Evolutionary conservation across 306 rosid species (phyloP).

Genomic region (Chamaecrista fasciculata): DNA sequence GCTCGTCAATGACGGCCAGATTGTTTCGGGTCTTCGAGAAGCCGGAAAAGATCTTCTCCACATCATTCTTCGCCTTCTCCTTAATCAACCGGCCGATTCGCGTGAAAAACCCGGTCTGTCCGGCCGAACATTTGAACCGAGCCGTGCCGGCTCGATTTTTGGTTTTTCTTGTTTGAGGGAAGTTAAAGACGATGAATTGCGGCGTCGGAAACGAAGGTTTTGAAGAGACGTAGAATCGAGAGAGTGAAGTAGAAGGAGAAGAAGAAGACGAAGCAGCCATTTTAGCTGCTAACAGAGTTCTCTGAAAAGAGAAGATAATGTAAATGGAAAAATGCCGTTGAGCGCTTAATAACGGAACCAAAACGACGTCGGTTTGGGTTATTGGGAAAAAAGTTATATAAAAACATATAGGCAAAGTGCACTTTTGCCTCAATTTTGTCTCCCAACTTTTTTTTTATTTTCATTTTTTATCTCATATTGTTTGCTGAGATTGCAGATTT

Average conservation of each 20-base stretch:
- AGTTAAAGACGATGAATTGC: background rate
- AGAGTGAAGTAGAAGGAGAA: constrained; percentile 6
- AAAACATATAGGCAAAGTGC: no score
- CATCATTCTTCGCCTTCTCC: constrained; percentile 82
- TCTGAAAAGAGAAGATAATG: constrained; percentile 23
- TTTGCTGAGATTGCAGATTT: no score
- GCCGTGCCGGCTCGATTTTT: constrained; percentile 6
- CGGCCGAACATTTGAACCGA: constrained; percentile 56
- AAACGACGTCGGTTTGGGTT: constrained; percentile 27
- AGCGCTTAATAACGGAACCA: background rate
- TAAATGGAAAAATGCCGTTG: background rate
- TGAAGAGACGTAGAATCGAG: constrained; percentile 37
- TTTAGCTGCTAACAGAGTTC: background rate
- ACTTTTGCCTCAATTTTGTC: no score
- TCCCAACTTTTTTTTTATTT: no score
- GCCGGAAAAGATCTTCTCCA: constrained; percentile 81
- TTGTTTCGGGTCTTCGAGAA: constrained; percentile 87
- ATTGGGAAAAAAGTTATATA: no score
- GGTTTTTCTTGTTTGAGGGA: background rate
- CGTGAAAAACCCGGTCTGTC: constrained; percentile 64
- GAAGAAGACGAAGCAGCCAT: constrained; percentile 50
- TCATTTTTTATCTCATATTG: no score
- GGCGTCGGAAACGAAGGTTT: constrained; percentile 31
- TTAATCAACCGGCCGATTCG: constrained; percentile 62
- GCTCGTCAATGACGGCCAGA: constrained; percentile 89